Percentiles rank a stretch among this genome's conserved stretches.
These are phyloP conservation scores for Calendula officinalis DNA, from an alignment of 129 eudicot species.

Conservation along the genomic window DNA sequence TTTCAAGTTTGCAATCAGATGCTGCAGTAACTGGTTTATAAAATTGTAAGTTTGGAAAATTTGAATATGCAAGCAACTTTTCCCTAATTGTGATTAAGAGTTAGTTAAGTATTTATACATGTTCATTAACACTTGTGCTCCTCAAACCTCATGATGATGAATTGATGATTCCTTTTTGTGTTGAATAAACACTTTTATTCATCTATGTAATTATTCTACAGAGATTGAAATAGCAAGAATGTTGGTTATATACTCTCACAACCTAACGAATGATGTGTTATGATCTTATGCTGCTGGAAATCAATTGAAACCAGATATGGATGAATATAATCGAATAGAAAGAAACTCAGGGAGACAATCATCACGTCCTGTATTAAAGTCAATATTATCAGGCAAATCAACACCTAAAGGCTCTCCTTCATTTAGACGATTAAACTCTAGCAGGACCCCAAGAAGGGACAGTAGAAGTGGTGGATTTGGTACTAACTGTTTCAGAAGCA, in stretches of 20 bases:
- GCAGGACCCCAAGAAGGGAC: constrained; percentile 74
- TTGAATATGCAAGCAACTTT: constrained; percentile 7
- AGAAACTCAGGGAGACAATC: constrained; percentile 50
- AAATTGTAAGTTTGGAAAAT: neutral
- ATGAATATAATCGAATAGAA: constrained; percentile 46
- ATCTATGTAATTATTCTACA: neutral
- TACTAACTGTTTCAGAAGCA: constrained; percentile 58
- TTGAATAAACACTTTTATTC: neutral
- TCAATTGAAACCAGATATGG: constrained; percentile 44
- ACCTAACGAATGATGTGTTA: constrained; percentile 13
- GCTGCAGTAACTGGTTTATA: neutral
- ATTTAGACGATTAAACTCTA: constrained; percentile 59
- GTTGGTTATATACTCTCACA: neutral
- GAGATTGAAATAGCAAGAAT: neutral
- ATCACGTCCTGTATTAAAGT: constrained; percentile 47
- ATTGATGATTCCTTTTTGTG: no score
- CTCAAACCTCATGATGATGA: no score
- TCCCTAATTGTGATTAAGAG: constrained; percentile 4
- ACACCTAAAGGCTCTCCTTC: constrained; percentile 83
- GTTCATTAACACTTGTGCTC: no score
- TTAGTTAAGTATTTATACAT: neutral
- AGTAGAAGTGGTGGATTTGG: constrained; percentile 43
- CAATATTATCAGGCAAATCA: constrained; percentile 73
- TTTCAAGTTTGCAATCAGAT: constrained; percentile 1
- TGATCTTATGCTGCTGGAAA: constrained; percentile 18